Base-by-base conservation (phyloP, 805 yeast genomes). In the Starmerella lactis-condensi region DNA sequence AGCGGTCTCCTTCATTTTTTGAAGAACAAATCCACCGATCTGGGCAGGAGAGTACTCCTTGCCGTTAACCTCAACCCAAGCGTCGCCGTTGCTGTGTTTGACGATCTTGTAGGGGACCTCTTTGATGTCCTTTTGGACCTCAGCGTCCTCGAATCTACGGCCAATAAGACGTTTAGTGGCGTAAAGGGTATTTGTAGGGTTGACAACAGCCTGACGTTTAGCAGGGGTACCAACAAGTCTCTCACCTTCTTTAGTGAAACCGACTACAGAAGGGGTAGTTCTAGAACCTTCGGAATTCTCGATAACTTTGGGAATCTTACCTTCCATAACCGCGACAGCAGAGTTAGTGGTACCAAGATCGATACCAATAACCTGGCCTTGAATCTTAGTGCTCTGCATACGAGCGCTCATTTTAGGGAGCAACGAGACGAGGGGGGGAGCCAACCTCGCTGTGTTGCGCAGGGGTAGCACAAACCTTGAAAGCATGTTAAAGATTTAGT, bases 1-100 rank as follows among this genome's bases (percentile, higher is more conserved):
- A 44, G 95, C 94, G 45, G 94, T 83, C 66, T 83, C 94, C 72
- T 82, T 83, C 94, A 82, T 83, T 69, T 82, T 83, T 72, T 78
- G 79, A 52, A 82, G 69, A 43, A 82, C 66, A 52, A 82, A 78
- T 34, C 94, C 93, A 51, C 94, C 94, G 47, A 82, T 77, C 60
- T 82, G 94, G 37, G 91, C 83, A 33, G 95, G 95, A 30, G 94
- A 82, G 66, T 82, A 83, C 41, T 64, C 61, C 56, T 76, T 69
- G 46, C 85, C 91, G 47, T 81, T 69, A 40, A 91, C 82, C 64
- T 79, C 81, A 35, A 82, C 71, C 93, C 94, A 82, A 36, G 94
- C 94, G 54, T 83, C 95, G 44, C 94, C 94, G 55, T 83, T 83
- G 42, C 65, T 56, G 67, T 81, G 91, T 65, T 79, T 74, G 49